Conservation (phyloP, 441 rosid species). For the Erysimum pusillum region DNA sequence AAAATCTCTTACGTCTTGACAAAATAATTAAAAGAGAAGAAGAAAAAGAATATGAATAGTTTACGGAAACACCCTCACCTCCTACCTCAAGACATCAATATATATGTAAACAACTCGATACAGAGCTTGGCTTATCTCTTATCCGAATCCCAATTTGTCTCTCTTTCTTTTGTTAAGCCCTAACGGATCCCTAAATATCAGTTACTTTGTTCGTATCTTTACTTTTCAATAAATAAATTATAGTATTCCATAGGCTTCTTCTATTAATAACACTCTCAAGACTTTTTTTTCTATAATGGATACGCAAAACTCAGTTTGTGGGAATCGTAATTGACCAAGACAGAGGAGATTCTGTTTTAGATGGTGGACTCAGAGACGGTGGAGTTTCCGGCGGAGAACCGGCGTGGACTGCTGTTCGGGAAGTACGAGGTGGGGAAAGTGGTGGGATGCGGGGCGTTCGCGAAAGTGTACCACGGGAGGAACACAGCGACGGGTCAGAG, state of each 20-base stretch:
- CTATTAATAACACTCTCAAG: neutral
- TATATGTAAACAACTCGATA: slow-evolving; percentile 37
- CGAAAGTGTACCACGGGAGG: slow-evolving; percentile 67
- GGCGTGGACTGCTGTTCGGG: slow-evolving; percentile 45
- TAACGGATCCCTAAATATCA: neutral
- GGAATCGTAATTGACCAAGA: neutral
- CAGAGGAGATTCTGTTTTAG: neutral
- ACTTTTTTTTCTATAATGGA: slow-evolving; percentile 7
- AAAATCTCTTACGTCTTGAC: slow-evolving; percentile 35
- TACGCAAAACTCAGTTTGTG: neutral
- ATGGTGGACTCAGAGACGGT: slow-evolving; percentile 7
- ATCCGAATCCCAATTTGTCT: slow-evolving; percentile 29
- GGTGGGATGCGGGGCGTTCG: slow-evolving; percentile 73
- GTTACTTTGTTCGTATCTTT: neutral
- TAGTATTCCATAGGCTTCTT: neutral
- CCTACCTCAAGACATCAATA: slow-evolving; percentile 20
- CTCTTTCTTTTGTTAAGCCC: neutral
- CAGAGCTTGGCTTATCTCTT: slow-evolving; percentile 38
- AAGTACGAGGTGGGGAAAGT: slow-evolving; percentile 70
- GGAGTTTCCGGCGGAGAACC: slow-evolving; percentile 19
- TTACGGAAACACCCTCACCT: slow-evolving; percentile 39
- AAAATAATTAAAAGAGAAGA: no score
- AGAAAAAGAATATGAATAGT: neutral
- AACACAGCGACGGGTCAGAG: slow-evolving; percentile 58
- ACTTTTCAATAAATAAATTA: neutral